Base-by-base conservation (phyloP, 495 filamentous ascomycete genomes). In the Aspergillus campestris region DNA sequence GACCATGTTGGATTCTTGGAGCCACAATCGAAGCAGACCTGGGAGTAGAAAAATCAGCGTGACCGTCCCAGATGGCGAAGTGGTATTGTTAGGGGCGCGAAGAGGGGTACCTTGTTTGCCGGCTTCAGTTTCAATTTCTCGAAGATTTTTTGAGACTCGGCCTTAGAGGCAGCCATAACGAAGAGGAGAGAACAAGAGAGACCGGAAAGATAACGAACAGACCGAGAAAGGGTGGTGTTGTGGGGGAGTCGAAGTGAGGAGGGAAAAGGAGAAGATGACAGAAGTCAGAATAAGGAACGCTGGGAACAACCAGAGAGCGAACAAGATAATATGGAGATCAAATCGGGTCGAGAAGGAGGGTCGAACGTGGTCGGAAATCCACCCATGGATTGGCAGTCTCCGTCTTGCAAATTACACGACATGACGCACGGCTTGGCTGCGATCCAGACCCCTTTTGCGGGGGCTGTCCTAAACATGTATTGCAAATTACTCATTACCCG, bases 1-100 rank as follows among this genome's bases (percentile, higher is more conserved):
- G 90, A 89, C 92, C 92, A 98, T 31, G 92, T 97, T 37, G 94
- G 94, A 52, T 95, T 96, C 65, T 97, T 97, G 41, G 85, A 82
- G 55, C 84, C 82, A 67, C 92, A 98, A 70, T 98, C 92, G 62
- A 97, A 97, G 74, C 92, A 98, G 70, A 94, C 74, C 91, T 94
- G 55, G 8, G 28, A 37, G 36, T 35, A 14, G 38, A 11, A 24
- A 28, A 44, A 15, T 45, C 34, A 55, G 40, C 45, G 54, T 66
- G 38, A 61, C 55, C 42, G 36, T 42, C 36, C 36, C 18, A 24
- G 18, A 4, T 24, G 4, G 12, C 40, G 28, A 48, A 47, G 38
- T 34, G 42, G 28, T 38, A 34, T 38, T 49, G 53, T 39, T 11
- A 40, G 39, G 50, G 18, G 18, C 18, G 18, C 45, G 51, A 56